Evolutionary conservation across 2,329 filamentous ascomycete genomes (phyloP).

Genomic region (Ophiostoma fasciatum): DNA sequence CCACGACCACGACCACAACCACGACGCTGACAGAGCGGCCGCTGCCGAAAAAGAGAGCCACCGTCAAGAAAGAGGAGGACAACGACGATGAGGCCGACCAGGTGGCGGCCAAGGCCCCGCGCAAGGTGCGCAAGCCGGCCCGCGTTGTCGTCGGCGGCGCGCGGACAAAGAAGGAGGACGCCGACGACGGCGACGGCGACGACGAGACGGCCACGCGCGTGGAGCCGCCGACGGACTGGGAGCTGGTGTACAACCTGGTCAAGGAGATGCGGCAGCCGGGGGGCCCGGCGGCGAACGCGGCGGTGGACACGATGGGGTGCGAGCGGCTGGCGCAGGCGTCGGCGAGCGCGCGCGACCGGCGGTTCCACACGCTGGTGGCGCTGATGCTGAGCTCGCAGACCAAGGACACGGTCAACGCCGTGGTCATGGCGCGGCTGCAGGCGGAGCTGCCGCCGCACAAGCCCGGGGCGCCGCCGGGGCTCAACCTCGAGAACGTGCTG

Average conservation of each 20-base stretch:
- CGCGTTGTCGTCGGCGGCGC: constrained; percentile 6
- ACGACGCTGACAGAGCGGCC: not conserved
- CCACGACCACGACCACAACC: constrained; percentile 11
- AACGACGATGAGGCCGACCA: not conserved
- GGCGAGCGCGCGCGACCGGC: constrained; percentile 39
- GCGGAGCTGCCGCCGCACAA: constrained; percentile 47
- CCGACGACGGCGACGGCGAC: not conserved
- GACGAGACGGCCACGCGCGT: constrained; percentile 13
- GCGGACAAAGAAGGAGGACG: not conserved
- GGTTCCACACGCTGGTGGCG: constrained; percentile 75
- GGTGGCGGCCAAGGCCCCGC: constrained; percentile 24
- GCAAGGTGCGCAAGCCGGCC: constrained; percentile 14
- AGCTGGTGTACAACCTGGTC: constrained; percentile 62
- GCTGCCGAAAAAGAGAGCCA: not conserved
- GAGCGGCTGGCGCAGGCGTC: constrained; percentile 50
- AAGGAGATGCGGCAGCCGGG: constrained; percentile 55
- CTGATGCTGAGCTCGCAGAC: constrained; percentile 90
- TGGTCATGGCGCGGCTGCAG: constrained; percentile 66
- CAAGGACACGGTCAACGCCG: constrained; percentile 80
- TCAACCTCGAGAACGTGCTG: constrained; percentile 67
- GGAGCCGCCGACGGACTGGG: constrained; percentile 66
- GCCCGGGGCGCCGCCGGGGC: constrained; percentile 30
- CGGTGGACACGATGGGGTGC: constrained; percentile 97
- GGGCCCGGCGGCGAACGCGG: constrained; percentile 51
- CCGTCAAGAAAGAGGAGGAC: constrained; percentile 7